Percentiles rank a stretch among this genome's conserved stretches.
phyloP scores from a whole-genome alignment of 78 protist species.

The Kipferlia bialata region DNA sequence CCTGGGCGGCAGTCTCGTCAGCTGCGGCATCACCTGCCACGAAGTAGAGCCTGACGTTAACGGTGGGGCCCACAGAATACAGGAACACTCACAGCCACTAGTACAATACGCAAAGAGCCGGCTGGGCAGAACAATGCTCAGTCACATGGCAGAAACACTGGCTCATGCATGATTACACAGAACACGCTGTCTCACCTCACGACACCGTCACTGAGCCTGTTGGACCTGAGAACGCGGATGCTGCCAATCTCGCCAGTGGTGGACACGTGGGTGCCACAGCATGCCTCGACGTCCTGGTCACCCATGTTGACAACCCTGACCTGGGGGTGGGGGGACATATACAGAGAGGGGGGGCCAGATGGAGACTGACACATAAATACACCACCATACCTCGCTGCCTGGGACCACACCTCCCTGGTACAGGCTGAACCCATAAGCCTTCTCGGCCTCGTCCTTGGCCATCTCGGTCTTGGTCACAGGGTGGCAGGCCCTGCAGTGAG shows the following conservation, averaged over 20 bases:
- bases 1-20: too few species aligned
- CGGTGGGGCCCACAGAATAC: too few species aligned
- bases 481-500: too few species aligned
- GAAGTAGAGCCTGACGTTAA: neutral
- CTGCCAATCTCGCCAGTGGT: constrained; percentile 16
- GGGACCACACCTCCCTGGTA: constrained; percentile 38
- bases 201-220: constrained; percentile 15
- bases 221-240: constrained; percentile 6
- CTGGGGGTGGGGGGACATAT: too few species aligned
- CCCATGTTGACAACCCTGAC: constrained; percentile 18
- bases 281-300: constrained; percentile 18
- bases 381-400: neutral
- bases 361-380: neutral
- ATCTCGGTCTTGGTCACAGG: neutral
- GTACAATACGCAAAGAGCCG: too few species aligned
- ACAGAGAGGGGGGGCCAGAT: too few species aligned
- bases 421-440: constrained; percentile 17
- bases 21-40: constrained; percentile 1
- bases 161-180: too few species aligned
- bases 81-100: too few species aligned
- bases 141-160: too few species aligned
- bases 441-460: constrained; percentile 20
- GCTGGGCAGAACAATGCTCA: too few species aligned
- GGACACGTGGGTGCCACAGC: constrained; percentile 28
- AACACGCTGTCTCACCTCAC: too few species aligned